Conservation (phyloP, 495 filamentous ascomycete genomes). For the Aspergillus saccharolyticus region DNA sequence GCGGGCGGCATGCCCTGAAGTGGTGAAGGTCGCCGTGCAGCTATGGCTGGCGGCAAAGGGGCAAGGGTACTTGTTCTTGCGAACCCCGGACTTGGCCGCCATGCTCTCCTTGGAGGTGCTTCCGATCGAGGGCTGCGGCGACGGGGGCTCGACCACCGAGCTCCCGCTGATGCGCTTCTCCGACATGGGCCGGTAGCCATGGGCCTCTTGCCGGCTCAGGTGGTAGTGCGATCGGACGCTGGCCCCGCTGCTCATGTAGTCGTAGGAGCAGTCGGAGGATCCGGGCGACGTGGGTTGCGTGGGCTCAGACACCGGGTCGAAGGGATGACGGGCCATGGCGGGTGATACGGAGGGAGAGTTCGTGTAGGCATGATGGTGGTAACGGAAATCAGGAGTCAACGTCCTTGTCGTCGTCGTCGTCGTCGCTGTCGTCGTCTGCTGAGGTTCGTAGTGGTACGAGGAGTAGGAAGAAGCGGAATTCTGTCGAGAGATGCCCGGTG, state of each 20-base stretch:
- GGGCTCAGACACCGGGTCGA: constrained; percentile 28
- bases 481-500: constrained; percentile 30
- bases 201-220: constrained; percentile 16
- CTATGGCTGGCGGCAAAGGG: constrained; percentile 57
- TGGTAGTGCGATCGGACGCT: constrained; percentile 17
- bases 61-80: constrained; percentile 54
- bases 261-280: constrained; percentile 40
- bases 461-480: constrained; percentile 28
- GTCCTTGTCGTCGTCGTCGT: constrained; percentile 20
- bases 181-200: constrained; percentile 20
- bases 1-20: constrained; percentile 91
- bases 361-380: constrained; percentile 21
- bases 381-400: constrained; percentile 19
- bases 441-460: constrained; percentile 16
- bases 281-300: constrained; percentile 28
- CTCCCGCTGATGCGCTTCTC: constrained; percentile 26
- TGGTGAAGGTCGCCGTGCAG: constrained; percentile 84
- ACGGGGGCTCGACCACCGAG: constrained; percentile 25
- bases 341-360: constrained; percentile 27
- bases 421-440: too few species aligned
- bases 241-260: constrained; percentile 28
- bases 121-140: constrained; percentile 22
- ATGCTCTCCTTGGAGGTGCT: constrained; percentile 19
- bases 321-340: constrained; percentile 23
- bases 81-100: constrained; percentile 12